Evolutionary conservation across 495 filamentous ascomycete genomes (phyloP), one percentile per base, ranked within the genome.

Genomic region (Neurospora sp.): DNA sequence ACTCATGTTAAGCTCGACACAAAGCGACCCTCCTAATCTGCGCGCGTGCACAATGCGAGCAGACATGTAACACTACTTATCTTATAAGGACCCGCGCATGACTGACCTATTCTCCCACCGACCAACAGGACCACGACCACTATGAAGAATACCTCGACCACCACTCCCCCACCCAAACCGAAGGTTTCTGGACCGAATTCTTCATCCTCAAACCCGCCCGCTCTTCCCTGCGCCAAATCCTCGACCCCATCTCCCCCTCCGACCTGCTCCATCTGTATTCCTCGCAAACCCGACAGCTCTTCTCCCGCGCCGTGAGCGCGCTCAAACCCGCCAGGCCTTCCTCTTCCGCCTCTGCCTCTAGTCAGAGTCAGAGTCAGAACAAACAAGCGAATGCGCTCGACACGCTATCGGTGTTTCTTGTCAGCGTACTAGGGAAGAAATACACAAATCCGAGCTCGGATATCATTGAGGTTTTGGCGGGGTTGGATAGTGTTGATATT

Each of bases 381-480:
- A 66, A 66, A 1, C 54, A 66, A 66, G 54, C 54, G 13, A 66
- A 66, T 34, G 54, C 54, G 13, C 54, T 66, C 6, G 54, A 66
- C 31, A 66, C 54, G 28, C 6, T 66, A 34, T 66, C 54, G 54
- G 54, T 66, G 28, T 98, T 98, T 81, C 86, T 99, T 83, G 89
- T 90, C 42, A 87, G 87, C 24, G 86, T 96, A 21, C 85, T 98
- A 78, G 86, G 87, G 69, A 99, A 98, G 82, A 93, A 91, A 78
- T 98, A 98, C 81, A 96, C 93, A 42, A 98, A 98, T 76, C 92
- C 94, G 24, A 97, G 94, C 80, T 94, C 94, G 48, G 96, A 99
- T 81, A 92, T 97, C 77, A 97, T 99, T 78, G 89, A 90, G 40
- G 86, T 97, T 11, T 84, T 99, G 69, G 92, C 95, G 7, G 96